phyloP scores from a whole-genome alignment of 2,329 filamentous ascomycete species.

The Didymosphaeria variabile region DNA sequence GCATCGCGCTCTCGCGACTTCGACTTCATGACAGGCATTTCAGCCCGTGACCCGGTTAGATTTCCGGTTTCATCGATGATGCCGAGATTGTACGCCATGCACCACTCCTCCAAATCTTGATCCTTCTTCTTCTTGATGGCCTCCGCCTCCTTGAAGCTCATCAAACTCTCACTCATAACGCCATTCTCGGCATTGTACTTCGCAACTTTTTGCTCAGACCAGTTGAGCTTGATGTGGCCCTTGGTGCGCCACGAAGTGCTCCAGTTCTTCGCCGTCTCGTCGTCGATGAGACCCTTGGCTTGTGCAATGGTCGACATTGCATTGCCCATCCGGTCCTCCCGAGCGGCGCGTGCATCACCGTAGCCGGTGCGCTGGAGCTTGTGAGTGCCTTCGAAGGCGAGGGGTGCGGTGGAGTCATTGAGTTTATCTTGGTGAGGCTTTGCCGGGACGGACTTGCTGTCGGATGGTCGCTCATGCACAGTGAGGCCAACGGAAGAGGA shows the following conservation, averaged over 20 bases:
- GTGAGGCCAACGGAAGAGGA: neutral
- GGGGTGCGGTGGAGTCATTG: neutral
- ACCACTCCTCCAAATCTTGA: constrained; percentile 19
- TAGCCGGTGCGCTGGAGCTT: constrained; percentile 19
- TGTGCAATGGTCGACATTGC: constrained; percentile 21
- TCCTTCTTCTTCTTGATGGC: constrained; percentile 24
- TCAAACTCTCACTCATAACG: constrained; percentile 17
- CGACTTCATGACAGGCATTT: neutral
- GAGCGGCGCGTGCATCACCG: constrained; percentile 29
- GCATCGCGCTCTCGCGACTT: neutral
- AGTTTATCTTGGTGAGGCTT: neutral
- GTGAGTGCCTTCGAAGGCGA: neutral
- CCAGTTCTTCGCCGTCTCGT: constrained; percentile 23
- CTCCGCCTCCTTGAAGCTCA: constrained; percentile 24
- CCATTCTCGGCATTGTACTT: constrained; percentile 22
- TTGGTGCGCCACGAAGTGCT: constrained; percentile 24
- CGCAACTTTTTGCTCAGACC: constrained; percentile 24
- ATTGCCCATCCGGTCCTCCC: constrained; percentile 24
- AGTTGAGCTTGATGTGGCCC: constrained; percentile 20
- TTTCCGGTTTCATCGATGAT: constrained; percentile 32
- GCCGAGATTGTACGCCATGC: constrained; percentile 27
- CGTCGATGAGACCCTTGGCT: constrained; percentile 21
- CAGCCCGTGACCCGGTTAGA: neutral
- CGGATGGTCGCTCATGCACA: neutral
- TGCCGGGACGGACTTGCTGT: neutral